Percentiles rank a stretch among this genome's conserved stretches.
These are phyloP conservation scores for Chaetomiaceae sp. DNA, from an alignment of 2,329 filamentous ascomycete species.

Conservation along the genomic window DNA sequence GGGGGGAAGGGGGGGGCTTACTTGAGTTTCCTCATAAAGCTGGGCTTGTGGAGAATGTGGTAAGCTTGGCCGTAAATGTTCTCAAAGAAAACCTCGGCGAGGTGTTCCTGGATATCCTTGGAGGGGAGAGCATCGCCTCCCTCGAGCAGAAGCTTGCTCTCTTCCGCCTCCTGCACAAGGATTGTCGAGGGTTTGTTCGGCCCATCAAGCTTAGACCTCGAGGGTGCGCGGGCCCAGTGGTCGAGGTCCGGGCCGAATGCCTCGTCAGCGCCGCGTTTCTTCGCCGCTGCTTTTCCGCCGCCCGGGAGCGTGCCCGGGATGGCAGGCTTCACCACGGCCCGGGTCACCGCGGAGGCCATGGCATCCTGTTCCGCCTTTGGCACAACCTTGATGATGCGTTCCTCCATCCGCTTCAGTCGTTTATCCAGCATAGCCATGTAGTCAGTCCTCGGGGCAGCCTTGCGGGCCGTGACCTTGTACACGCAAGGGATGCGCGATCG, in stretches of 20 bases:
- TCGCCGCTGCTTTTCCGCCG: slow-evolving; percentile 52
- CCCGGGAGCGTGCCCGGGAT: slow-evolving; percentile 50
- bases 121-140: slow-evolving; percentile 78
- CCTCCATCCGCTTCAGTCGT: slow-evolving; percentile 92
- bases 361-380: slow-evolving; percentile 77
- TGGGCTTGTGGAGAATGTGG: slow-evolving; percentile 90
- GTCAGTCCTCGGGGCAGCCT: slow-evolving; percentile 89
- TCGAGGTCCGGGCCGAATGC: slow-evolving; percentile 81
- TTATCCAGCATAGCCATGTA: slow-evolving; percentile 99
- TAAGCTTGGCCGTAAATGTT: slow-evolving; percentile 94
- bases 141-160: slow-evolving; percentile 73
- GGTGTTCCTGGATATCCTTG: slow-evolving; percentile 84
- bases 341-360: slow-evolving; percentile 59
- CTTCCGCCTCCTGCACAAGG: slow-evolving; percentile 62
- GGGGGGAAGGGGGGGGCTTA: slow-evolving; percentile 37
- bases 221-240: slow-evolving; percentile 66
- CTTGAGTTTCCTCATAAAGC: slow-evolving; percentile 85
- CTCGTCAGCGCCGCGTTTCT: slow-evolving; percentile 81
- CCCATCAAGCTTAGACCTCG: slow-evolving; percentile 46
- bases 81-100: slow-evolving; percentile 93
- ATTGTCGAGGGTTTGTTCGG: slow-evolving; percentile 50
- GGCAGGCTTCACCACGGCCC: slow-evolving; percentile 80
- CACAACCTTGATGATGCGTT: slow-evolving; percentile 91
- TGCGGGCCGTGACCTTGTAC: slow-evolving; percentile 93
- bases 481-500: slow-evolving; percentile 91